Percentiles rank a stretch among this genome's conserved stretches.
These are phyloP conservation scores for Coniochaeta ligniaria DNA, from an alignment of 2,329 filamentous ascomycete genomes.

Conservation along the genomic window DNA sequence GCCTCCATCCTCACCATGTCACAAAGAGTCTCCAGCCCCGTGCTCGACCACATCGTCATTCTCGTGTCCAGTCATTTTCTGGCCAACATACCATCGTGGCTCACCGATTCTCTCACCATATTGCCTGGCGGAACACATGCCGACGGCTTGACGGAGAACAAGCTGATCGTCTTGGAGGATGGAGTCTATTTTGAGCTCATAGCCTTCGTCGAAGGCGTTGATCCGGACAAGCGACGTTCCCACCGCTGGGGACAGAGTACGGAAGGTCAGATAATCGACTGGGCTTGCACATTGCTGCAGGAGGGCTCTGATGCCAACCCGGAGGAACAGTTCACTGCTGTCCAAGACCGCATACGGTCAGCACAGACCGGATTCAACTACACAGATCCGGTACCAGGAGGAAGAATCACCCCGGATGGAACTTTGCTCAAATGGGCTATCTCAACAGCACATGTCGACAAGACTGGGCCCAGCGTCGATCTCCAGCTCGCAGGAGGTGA, in stretches of 20 bases:
- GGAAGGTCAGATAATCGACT: slow-evolving; percentile 49
- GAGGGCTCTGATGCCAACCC: neutral
- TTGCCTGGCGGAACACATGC: slow-evolving; percentile 54
- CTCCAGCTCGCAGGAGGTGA: slow-evolving; percentile 31
- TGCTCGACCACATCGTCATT: slow-evolving; percentile 58
- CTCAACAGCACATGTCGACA: slow-evolving; percentile 30
- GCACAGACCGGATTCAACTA: slow-evolving; percentile 34
- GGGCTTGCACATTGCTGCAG: slow-evolving; percentile 42
- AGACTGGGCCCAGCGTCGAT: neutral
- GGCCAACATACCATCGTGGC: slow-evolving; percentile 36
- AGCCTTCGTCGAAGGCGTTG: slow-evolving; percentile 44
- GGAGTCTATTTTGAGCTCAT: slow-evolving; percentile 63
- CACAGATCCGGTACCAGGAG: slow-evolving; percentile 39
- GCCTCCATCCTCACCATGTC: neutral
- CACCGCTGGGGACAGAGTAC: slow-evolving; percentile 53
- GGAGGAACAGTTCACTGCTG: slow-evolving; percentile 24
- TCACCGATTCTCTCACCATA: slow-evolving; percentile 49
- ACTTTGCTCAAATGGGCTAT: slow-evolving; percentile 52
- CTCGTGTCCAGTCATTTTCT: slow-evolving; percentile 47
- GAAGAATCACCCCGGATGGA: slow-evolving; percentile 47
- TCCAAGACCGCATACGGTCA: slow-evolving; percentile 28
- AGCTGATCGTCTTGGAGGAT: slow-evolving; percentile 54
- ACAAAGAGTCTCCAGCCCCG: neutral
- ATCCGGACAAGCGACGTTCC: slow-evolving; percentile 27
- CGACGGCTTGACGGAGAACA: slow-evolving; percentile 53